Evolutionary conservation across 176 grass and related monocot genomes (phyloP).

Genomic region (Carex pumila): DNA sequence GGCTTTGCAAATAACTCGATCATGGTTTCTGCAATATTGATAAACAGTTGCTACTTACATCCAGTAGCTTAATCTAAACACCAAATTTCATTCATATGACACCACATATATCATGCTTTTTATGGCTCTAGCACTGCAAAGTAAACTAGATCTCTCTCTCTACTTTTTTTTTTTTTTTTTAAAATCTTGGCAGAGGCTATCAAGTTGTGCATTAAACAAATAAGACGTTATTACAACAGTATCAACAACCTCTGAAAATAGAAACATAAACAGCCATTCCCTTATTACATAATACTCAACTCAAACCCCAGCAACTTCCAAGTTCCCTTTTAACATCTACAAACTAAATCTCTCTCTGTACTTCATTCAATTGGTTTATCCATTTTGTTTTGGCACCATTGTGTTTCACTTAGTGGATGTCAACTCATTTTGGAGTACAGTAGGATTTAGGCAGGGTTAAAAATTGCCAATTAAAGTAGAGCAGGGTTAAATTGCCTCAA

Average conservation of each 20-base stretch:
- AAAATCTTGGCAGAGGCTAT: too few relatives aligned
- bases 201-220: too few relatives aligned
- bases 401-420: not conserved
- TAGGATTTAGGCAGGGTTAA: not conserved
- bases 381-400: not conserved
- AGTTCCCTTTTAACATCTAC: too few relatives aligned
- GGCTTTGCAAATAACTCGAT: not conserved
- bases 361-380: not conserved
- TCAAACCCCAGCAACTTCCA: too few relatives aligned
- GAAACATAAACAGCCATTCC: too few relatives aligned
- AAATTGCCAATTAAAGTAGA: too few relatives aligned
- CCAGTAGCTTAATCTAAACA: not conserved
- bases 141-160: not conserved
- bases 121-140: not conserved
- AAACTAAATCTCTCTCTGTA: not conserved
- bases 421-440: not conserved
- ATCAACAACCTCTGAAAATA: too few relatives aligned
- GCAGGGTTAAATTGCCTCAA: too few relatives aligned
- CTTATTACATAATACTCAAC: too few relatives aligned
- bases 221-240: too few relatives aligned
- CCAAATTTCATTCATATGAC: not conserved
- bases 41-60: not conserved
- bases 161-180: not conserved
- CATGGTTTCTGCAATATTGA: not conserved
- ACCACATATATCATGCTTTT: not conserved